A percentile compares a stretch with the other conserved stretches of the same genome.
Evolutionary conservation across 768 basidiomycete species (phyloP).

Genomic region (Dentipellis fragilis): DNA sequence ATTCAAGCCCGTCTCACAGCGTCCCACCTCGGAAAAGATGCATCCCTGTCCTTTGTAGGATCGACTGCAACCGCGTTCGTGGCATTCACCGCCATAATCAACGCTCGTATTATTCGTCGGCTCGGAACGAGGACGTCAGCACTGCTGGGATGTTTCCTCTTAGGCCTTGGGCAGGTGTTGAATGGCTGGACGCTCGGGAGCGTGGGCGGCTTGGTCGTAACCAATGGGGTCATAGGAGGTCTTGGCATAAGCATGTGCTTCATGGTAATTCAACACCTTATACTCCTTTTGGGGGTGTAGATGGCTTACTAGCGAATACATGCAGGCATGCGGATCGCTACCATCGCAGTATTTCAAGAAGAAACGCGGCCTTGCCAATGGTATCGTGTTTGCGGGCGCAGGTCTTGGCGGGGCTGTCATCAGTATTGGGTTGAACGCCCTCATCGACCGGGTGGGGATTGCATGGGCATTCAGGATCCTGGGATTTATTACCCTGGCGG

Average conservation of each 20-base stretch:
- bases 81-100: conserved; percentile 20
- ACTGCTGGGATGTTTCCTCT: conserved; percentile 18
- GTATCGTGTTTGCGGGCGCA: conserved; percentile 23
- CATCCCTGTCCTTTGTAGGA: conserved; percentile 23
- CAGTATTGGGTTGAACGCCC: conserved; percentile 18
- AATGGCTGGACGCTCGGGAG: conserved; percentile 17
- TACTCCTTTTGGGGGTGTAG: too few relatives aligned
- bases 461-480: conserved; percentile 24
- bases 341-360: conserved; percentile 26
- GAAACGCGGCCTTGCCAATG: conserved; percentile 24
- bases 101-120: conserved; percentile 20
- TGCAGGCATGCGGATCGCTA: conserved; percentile 14
- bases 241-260: conserved; percentile 20
- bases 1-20: conserved; percentile 22
- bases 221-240: conserved; percentile 21
- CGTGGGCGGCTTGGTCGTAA: conserved; percentile 19
- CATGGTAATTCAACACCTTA: conserved; percentile 10
- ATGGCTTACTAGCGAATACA: not conserved
- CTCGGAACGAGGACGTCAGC: conserved; percentile 22
- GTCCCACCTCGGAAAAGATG: conserved; percentile 16
- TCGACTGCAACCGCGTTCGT: conserved; percentile 21
- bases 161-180: conserved; percentile 21
- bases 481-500: conserved; percentile 18
- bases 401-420: conserved; percentile 24
- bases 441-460: conserved; percentile 19